Conservation (phyloP, 2,329 filamentous ascomycete species). For the Cladosporium sp. region DNA sequence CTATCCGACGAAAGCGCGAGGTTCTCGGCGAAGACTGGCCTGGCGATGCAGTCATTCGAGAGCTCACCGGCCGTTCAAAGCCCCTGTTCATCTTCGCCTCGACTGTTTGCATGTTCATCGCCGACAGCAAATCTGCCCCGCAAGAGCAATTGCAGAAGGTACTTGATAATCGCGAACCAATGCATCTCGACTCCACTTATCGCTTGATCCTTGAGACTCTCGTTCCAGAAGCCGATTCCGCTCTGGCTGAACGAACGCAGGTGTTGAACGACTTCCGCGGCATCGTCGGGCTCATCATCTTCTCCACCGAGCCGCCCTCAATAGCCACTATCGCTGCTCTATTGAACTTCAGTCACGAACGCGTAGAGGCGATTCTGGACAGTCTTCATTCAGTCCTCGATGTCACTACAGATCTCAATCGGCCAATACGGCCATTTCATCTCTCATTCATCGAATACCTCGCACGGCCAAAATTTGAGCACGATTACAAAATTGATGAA, state of each 20-base stretch:
- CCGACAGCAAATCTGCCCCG: background rate
- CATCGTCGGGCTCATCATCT: slow-evolving; percentile 22
- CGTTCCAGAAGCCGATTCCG: slow-evolving; percentile 6
- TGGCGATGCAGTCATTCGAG: no score
- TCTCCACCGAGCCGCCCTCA: slow-evolving; percentile 19
- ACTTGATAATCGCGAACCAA: no score
- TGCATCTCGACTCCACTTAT: no score
- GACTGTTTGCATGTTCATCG: background rate
- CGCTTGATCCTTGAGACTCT: no score
- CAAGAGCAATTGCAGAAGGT: background rate
- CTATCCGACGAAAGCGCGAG: no score
- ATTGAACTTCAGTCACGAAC: slow-evolving; percentile 14
- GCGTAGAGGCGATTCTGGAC: slow-evolving; percentile 16
- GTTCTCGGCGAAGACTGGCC: no score
- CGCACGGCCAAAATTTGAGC: slow-evolving; percentile 1
- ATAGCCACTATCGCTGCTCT: slow-evolving; percentile 17
- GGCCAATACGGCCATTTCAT: slow-evolving; percentile 24
- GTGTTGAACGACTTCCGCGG: slow-evolving; percentile 25
- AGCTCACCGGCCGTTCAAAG: background rate
- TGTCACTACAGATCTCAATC: slow-evolving; percentile 16
- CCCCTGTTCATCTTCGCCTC: slow-evolving; percentile 1
- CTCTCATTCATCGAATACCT: slow-evolving; percentile 29
- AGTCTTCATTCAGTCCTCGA: slow-evolving; percentile 24
- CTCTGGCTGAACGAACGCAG: slow-evolving; percentile 27
- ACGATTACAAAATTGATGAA: slow-evolving; percentile 19